phyloP scores from a whole-genome alignment of 2,329 filamentous ascomycete genomes.

The Neofusicoccum sp. region DNA sequence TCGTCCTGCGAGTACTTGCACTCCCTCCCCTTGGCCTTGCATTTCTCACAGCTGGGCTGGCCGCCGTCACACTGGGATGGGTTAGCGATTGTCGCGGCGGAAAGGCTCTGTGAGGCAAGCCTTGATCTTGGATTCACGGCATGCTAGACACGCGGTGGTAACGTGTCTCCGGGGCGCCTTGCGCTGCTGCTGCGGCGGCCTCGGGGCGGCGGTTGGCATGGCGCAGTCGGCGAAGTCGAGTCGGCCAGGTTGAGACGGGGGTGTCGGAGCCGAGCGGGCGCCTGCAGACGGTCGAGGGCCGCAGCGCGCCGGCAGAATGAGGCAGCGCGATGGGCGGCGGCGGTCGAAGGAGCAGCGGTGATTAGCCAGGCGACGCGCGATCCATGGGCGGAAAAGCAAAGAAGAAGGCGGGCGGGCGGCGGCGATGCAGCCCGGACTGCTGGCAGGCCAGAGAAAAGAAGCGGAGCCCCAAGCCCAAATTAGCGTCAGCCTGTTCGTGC shows the following conservation, averaged over 20 bases:
- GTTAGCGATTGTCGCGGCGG: conserved; percentile 8
- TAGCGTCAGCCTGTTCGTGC: conserved; percentile 14
- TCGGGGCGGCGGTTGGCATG: conserved; percentile 8
- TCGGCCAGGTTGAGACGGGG: neutral
- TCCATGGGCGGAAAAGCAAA: neutral
- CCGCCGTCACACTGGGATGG: conserved; percentile 17
- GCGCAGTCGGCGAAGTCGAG: neutral
- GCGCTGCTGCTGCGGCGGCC: conserved; percentile 9
- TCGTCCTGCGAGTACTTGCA: conserved; percentile 18
- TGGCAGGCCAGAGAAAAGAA: conserved; percentile 12
- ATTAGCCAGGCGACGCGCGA: conserved; percentile 14
- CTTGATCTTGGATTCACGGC: conserved; percentile 20
- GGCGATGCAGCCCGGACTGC: neutral
- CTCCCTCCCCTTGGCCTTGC: conserved; percentile 18
- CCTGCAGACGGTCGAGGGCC: neutral
- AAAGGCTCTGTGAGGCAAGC: conserved; percentile 14
- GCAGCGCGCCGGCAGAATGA: neutral
- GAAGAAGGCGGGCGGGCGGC: neutral
- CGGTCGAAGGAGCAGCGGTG: neutral
- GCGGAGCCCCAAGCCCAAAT: conserved; percentile 15
- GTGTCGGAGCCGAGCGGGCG: conserved; percentile 3
- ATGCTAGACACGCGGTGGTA: conserved; percentile 19
- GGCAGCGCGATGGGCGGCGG: neutral
- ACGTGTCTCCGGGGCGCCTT: conserved; percentile 17
- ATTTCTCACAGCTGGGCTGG: conserved; percentile 19